These are phyloP conservation scores for Loxodes magnus DNA, from an alignment of 73 alveolate species.

Conservation along the genomic window DNA sequence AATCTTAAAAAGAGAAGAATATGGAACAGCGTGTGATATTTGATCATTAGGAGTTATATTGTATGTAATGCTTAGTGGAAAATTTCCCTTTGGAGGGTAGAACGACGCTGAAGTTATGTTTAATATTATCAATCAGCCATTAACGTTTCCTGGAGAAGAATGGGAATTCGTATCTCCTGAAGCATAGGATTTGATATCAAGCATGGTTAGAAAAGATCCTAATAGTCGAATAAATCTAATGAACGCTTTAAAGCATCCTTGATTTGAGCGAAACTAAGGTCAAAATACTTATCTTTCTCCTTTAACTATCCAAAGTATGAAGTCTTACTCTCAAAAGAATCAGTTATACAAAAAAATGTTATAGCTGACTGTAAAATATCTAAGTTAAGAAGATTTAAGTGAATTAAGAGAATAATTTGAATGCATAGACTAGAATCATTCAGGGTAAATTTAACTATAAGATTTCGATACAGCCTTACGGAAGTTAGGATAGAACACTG, in stretches of 20 bases:
- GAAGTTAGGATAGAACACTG: neutral
- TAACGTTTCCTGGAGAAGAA: neutral
- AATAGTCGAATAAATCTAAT: neutral
- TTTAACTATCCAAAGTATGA: neutral
- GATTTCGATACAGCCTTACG: neutral
- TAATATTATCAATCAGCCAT: too few species aligned
- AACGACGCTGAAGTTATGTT: too few species aligned
- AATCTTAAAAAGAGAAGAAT: too few species aligned
- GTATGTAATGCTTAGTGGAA: constrained; percentile 3
- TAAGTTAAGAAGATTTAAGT: neutral
- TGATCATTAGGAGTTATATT: constrained; percentile 3
- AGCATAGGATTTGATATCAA: neutral
- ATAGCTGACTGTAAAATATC: neutral
- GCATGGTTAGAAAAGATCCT: neutral
- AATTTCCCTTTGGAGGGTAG: constrained; percentile 14
- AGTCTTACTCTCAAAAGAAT: neutral
- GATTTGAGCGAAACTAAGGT: neutral
- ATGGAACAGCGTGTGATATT: neutral
- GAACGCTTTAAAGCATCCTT: neutral
- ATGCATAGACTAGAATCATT: neutral
- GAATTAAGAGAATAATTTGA: neutral
- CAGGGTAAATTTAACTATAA: neutral
- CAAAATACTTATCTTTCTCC: neutral
- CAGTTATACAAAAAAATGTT: neutral
- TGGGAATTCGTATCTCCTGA: neutral